A percentile compares a stretch with the other conserved stretches of the same genome.
Conservation (phyloP, 148 eudicot species). For the Amaranthus cruentus region DNA sequence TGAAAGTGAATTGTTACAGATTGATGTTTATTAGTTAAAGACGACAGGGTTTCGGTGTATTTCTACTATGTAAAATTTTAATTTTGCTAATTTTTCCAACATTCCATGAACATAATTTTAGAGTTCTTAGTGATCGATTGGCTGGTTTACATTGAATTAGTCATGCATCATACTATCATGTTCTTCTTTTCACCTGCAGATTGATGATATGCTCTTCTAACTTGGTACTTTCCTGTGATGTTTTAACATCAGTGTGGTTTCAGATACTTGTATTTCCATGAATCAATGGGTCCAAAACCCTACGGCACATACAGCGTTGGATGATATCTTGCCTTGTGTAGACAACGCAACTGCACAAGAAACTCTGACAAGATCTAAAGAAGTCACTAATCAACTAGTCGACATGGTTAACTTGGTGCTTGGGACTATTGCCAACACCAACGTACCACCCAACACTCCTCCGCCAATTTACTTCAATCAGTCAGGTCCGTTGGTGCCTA, state of each 20-base stretch:
- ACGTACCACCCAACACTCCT: constrained; percentile 28
- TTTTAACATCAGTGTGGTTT: constrained; percentile 44
- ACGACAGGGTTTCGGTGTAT: too few species aligned
- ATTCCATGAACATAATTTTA: not conserved
- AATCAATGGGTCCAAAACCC: constrained; percentile 83
- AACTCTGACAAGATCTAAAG: constrained; percentile 50
- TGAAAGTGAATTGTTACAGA: too few species aligned
- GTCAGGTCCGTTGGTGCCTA: constrained; percentile 71
- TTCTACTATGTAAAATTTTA: not conserved
- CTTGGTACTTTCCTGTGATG: not conserved
- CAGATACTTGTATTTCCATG: constrained; percentile 91
- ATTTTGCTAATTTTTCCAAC: not conserved
- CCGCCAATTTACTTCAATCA: constrained; percentile 56
- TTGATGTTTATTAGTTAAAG: too few species aligned
- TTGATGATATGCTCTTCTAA: not conserved
- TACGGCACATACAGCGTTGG: constrained; percentile 68
- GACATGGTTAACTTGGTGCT: constrained; percentile 44
- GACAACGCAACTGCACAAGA: constrained; percentile 66
- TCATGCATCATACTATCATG: not conserved
- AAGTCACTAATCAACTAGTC: constrained; percentile 60
- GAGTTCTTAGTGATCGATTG: not conserved
- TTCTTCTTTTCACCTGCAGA: not conserved
- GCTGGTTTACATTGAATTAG: too few species aligned
- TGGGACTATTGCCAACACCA: constrained; percentile 43
- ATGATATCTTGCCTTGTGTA: constrained; percentile 77